phyloP scores from a whole-genome alignment of 176 grass and related monocot species.

The Oryza glumipatula region DNA sequence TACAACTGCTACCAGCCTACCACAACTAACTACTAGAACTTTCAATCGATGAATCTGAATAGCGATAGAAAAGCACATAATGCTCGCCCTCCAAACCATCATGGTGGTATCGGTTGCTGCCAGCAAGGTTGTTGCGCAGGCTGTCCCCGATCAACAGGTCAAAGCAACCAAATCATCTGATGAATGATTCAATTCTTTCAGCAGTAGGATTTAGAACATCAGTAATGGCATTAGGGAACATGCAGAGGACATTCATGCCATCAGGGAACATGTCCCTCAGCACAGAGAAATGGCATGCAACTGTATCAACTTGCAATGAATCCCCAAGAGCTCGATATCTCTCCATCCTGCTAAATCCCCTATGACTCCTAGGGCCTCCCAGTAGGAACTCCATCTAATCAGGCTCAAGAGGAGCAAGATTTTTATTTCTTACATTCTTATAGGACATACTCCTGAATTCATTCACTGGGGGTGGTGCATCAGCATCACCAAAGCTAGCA shows the following conservation, averaged over 20 bases:
- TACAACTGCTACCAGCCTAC: neutral
- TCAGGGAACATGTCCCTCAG: too few species aligned
- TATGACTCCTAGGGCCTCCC: slow-evolving; percentile 78
- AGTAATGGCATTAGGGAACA: slow-evolving; percentile 21
- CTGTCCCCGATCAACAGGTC: slow-evolving; percentile 85
- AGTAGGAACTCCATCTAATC: slow-evolving; percentile 70
- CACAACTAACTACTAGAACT: neutral
- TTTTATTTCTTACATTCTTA: slow-evolving; percentile 60
- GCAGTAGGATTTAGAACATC: too few species aligned
- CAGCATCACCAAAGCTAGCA: slow-evolving; percentile 27
- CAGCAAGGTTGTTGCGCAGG: slow-evolving; percentile 73
- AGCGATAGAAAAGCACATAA: slow-evolving; percentile 67
- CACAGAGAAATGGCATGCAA: slow-evolving; percentile 70
- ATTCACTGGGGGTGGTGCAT: neutral
- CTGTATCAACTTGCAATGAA: slow-evolving; percentile 84
- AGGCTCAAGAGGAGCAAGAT: slow-evolving; percentile 59
- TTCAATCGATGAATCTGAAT: slow-evolving; percentile 55
- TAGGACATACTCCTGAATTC: slow-evolving; percentile 51
- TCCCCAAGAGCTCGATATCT: slow-evolving; percentile 69
- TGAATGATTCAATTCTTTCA: too few species aligned
- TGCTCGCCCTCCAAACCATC: slow-evolving; percentile 81
- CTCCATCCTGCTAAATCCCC: slow-evolving; percentile 62
- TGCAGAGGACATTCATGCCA: slow-evolving; percentile 7
- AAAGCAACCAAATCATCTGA: slow-evolving; percentile 51
- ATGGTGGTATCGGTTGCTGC: slow-evolving; percentile 66